A percentile compares a stretch with the other conserved stretches of the same genome.
Evolutionary conservation across 805 yeast species (phyloP).

Genomic region (Sugiyamaella chiloensis): DNA sequence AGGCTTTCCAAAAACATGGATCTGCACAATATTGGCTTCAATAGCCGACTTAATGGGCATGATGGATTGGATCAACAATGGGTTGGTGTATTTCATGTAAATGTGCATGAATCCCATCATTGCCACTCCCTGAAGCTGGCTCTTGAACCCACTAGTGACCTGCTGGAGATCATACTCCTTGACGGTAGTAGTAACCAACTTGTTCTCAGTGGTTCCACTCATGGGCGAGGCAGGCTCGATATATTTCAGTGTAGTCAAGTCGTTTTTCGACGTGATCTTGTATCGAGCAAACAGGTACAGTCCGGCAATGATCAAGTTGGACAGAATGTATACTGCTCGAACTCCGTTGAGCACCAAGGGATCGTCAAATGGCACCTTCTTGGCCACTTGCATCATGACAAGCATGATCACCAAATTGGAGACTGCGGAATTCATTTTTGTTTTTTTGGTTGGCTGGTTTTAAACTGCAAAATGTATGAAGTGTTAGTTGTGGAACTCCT

Average conservation of each 20-base stretch:
- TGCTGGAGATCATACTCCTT: conserved; percentile 93
- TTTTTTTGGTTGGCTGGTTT: not conserved
- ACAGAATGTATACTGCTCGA: conserved; percentile 64
- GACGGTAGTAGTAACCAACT: conserved; percentile 84
- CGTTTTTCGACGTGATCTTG: conserved; percentile 66
- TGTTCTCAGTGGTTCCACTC: conserved; percentile 64
- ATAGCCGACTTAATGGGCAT: conserved; percentile 86
- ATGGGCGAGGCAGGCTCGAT: conserved; percentile 80
- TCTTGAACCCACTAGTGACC: conserved; percentile 71
- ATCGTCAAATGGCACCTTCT: conserved; percentile 83
- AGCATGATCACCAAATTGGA: conserved; percentile 86
- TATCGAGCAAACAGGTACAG: conserved; percentile 64
- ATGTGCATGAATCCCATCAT: conserved; percentile 99
- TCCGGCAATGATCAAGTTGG: conserved; percentile 61
- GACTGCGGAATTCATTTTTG: conserved; percentile 78
- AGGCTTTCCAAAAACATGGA: conserved; percentile 78
- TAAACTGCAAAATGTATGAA: too few relatives aligned
- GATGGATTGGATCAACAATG: conserved; percentile 90
- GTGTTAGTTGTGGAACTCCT: too few relatives aligned
- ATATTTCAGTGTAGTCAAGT: conserved; percentile 87
- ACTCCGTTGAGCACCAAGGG: conserved; percentile 70
- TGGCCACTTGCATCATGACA: conserved; percentile 93
- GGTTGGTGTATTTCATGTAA: conserved; percentile 96
- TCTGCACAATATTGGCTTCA: conserved; percentile 86
- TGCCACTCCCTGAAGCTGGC: conserved; percentile 83